phyloP scores from a whole-genome alignment of 1,139 yeast genomes.

The Zhuliangozyma blackwelliae region DNA sequence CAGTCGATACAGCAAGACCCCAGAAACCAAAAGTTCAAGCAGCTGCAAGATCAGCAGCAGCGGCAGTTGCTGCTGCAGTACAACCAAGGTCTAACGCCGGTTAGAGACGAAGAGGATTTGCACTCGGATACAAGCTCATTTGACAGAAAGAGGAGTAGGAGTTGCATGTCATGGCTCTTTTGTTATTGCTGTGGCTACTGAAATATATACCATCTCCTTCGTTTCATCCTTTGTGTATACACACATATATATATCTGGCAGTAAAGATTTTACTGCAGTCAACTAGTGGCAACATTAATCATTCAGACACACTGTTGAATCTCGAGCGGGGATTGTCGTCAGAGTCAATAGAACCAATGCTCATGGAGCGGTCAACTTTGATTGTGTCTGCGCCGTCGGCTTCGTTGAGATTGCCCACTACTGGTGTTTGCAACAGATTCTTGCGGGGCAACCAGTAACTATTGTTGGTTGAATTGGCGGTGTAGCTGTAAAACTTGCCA shows the following conservation, averaged over 20 bases:
- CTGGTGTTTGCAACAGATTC: neutral
- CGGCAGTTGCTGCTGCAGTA: conserved; percentile 5
- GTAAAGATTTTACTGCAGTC: too few relatives aligned
- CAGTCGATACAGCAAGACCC: conserved; percentile 25
- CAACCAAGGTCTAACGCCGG: conserved; percentile 25
- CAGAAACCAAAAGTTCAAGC: conserved; percentile 14
- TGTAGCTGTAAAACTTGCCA: conserved; percentile 37
- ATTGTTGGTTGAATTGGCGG: conserved; percentile 33
- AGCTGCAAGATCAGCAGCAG: conserved; percentile 11
- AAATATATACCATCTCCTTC: too few relatives aligned
- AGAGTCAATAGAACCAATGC: conserved; percentile 1
- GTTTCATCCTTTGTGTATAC: too few relatives aligned
- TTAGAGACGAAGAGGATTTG: conserved; percentile 35
- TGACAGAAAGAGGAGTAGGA: conserved; percentile 17
- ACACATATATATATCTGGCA: too few relatives aligned
- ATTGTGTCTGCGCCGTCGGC: neutral
- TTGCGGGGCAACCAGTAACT: conserved; percentile 32
- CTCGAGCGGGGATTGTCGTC: too few relatives aligned
- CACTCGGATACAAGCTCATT: conserved; percentile 38
- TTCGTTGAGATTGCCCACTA: too few relatives aligned
- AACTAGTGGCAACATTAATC: too few relatives aligned
- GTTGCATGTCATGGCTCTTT: conserved; percentile 5
- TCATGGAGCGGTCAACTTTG: conserved; percentile 4
- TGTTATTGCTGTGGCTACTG: conserved; percentile 5
- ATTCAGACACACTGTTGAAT: too few relatives aligned